Percentiles rank a stretch among this genome's conserved stretches.
Conservation (phyloP, 2,329 filamentous ascomycete species). For the Didymella sp. region DNA sequence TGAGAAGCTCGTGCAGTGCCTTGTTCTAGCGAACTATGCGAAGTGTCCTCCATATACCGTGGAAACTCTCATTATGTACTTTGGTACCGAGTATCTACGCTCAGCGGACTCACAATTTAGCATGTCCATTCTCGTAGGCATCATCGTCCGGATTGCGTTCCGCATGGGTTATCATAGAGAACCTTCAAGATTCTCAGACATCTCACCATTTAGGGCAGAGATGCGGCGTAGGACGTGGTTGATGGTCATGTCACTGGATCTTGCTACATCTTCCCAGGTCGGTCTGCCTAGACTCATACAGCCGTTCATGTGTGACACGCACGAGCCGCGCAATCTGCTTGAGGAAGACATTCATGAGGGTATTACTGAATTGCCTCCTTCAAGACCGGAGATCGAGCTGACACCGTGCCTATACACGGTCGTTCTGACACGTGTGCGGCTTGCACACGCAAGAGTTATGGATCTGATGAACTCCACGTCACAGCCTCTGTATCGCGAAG, state of each 20-base stretch:
- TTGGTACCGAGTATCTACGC: slow-evolving; percentile 39
- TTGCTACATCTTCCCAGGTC: slow-evolving; percentile 48
- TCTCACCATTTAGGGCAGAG: slow-evolving; percentile 64
- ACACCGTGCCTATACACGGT: slow-evolving; percentile 40
- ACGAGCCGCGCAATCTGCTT: slow-evolving; percentile 50
- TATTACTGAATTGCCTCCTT: slow-evolving; percentile 40
- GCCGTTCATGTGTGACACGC: slow-evolving; percentile 49
- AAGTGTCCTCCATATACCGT: slow-evolving; percentile 47
- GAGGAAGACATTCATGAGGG: slow-evolving; percentile 53
- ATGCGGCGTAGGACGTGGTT: slow-evolving; percentile 68
- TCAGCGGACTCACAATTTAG: slow-evolving; percentile 41
- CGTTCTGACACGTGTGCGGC: slow-evolving; percentile 33
- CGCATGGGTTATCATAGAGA: slow-evolving; percentile 56
- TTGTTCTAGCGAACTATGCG: slow-evolving; percentile 44
- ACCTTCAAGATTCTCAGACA: slow-evolving; percentile 44
- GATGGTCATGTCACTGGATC: slow-evolving; percentile 54
- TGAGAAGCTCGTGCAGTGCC: slow-evolving; percentile 42
- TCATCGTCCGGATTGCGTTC: slow-evolving; percentile 44
- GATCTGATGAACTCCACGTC: slow-evolving; percentile 37
- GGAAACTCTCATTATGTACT: slow-evolving; percentile 42
- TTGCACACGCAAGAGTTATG: slow-evolving; percentile 36
- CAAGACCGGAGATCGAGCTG: slow-evolving; percentile 37
- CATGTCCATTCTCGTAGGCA: slow-evolving; percentile 39
- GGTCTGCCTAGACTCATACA: slow-evolving; percentile 51
- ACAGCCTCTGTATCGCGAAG: slow-evolving; percentile 39